Evolutionary conservation across 805 yeast species (phyloP), one percentile per base, ranked within the genome.

Genomic region (Ogataea glucozyma): DNA sequence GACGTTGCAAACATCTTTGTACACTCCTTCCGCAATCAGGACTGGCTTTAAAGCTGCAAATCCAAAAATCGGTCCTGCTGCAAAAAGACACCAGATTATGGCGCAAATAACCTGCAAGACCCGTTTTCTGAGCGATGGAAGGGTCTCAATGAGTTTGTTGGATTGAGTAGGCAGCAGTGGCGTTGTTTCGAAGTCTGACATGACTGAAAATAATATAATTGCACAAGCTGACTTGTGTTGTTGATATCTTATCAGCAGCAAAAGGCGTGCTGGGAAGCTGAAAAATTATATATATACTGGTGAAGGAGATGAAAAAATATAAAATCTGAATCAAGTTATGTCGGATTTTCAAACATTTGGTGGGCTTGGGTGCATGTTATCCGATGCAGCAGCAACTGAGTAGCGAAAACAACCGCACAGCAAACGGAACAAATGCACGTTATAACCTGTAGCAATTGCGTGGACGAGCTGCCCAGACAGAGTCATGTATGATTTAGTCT

Each of bases 21-120:
- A 91, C 3, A 90, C 83, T 3, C 91, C 89, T 58, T 91, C 90
- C 8, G 71, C 61, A 14, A 88, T 75, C 32, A 91, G 66, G 9
- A 90, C 78, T 5, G 95, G 95, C 59, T 91, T 91, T 41, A 90
- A 69, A 3, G 98, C 97, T 18, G 97, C 97, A 69, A 90, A 90
- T 4, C 98, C 98, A 71, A 90, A 90, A 11, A 90, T 82, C 1
- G 95, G 88, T 5, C 97, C 98, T 0, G 96, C 97, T 0, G 96
- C 88, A 27, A 88, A 70, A 11, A 90, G 67, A 66, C 97, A 91
- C 96, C 96, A 90, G 0, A 72, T 42, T 13, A 88, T 76, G 21
- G 97, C 90, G 64, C 96, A 86, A 2, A 58, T 36, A 9, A 86
- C 75, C 60, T 88, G 95, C 2, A 72, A 43, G 8, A 72, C 40